A percentile compares a stretch with the other conserved stretches of the same genome.
Evolutionary conservation across 805 yeast species (phyloP).

Genomic region (Danielia reshetovae): DNA sequence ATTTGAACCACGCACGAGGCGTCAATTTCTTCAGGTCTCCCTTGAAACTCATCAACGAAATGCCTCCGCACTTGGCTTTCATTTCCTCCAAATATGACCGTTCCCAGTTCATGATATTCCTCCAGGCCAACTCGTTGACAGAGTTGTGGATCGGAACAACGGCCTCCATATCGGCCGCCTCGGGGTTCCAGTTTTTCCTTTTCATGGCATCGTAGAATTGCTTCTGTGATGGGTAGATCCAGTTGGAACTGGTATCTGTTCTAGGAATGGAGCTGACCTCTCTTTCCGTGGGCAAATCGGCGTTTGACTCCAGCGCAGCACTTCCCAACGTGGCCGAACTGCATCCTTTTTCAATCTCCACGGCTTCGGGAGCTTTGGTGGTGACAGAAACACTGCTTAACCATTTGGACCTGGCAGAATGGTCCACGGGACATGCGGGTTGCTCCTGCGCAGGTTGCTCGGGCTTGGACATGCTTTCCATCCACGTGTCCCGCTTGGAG

Average conservation of each 20-base stretch:
- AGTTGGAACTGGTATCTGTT: slow-evolving; percentile 56
- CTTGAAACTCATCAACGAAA: slow-evolving; percentile 77
- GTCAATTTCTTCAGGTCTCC: slow-evolving; percentile 85
- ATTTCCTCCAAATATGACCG: slow-evolving; percentile 47
- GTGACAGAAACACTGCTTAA: slow-evolving; percentile 28
- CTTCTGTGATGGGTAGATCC: slow-evolving; percentile 95
- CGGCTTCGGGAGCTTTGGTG: slow-evolving; percentile 33
- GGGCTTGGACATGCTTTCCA: slow-evolving; percentile 7
- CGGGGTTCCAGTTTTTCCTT: slow-evolving; percentile 84
- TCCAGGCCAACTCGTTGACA: slow-evolving; percentile 93
- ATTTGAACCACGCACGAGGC: slow-evolving; percentile 74
- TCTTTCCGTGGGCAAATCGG: slow-evolving; percentile 62
- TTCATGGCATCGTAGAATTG: slow-evolving; percentile 94
- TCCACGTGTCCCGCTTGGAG: slow-evolving; percentile 13
- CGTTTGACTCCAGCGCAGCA: slow-evolving; percentile 21
- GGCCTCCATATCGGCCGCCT: slow-evolving; percentile 76
- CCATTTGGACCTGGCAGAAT: slow-evolving; percentile 58
- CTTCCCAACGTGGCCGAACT: slow-evolving; percentile 38
- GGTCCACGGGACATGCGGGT: slow-evolving; percentile 66
- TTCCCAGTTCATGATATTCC: slow-evolving; percentile 82
- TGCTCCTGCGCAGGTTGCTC: slow-evolving; percentile 17
- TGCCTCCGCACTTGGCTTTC: slow-evolving; percentile 65
- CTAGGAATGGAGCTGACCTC: slow-evolving; percentile 82
- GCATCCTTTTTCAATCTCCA: slow-evolving; percentile 38
- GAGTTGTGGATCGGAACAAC: slow-evolving; percentile 93